Evolutionary conservation across 352 stramenopile species (phyloP).

Genomic region (Phytopythium kandeliae): DNA sequence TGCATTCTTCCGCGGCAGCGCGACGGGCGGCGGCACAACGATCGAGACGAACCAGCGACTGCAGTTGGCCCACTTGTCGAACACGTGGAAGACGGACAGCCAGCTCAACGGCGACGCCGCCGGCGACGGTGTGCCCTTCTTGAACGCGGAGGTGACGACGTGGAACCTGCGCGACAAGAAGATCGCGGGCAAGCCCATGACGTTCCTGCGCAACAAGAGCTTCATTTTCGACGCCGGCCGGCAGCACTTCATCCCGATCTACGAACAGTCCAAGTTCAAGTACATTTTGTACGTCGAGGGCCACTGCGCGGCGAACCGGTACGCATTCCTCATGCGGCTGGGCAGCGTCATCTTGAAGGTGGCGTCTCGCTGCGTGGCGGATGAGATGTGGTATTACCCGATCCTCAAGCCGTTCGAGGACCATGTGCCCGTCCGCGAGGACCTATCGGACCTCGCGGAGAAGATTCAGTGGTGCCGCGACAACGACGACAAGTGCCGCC

Average conservation of each 20-base stretch:
- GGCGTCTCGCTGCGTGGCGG: slow-evolving; percentile 89
- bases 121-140: slow-evolving; percentile 73
- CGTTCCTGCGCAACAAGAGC: slow-evolving; percentile 80
- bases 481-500: slow-evolving; percentile 95
- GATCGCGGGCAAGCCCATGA: slow-evolving; percentile 91
- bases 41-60: slow-evolving; percentile 97
- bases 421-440: slow-evolving; percentile 95
- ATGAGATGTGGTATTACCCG: slow-evolving; percentile 98
- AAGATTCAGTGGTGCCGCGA: slow-evolving; percentile 97
- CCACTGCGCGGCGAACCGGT: slow-evolving; percentile 97
- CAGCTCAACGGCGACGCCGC: slow-evolving; percentile 71
- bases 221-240: slow-evolving; percentile 89
- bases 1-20: slow-evolving; percentile 97
- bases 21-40: slow-evolving; percentile 93
- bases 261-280: slow-evolving; percentile 97
- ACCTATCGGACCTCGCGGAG: slow-evolving; percentile 97
- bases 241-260: slow-evolving; percentile 97
- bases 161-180: slow-evolving; percentile 98
- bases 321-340: slow-evolving; percentile 98
- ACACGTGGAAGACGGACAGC: slow-evolving; percentile 90
- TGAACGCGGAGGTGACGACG: slow-evolving; percentile 96
- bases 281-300: slow-evolving; percentile 97
- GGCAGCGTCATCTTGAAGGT: slow-evolving; percentile 98
- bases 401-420: slow-evolving; percentile 95
- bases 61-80: slow-evolving; percentile 87